These are phyloP conservation scores for Cucurbita moschata DNA, from an alignment of 306 rosid genomes.

Conservation along the genomic window DNA sequence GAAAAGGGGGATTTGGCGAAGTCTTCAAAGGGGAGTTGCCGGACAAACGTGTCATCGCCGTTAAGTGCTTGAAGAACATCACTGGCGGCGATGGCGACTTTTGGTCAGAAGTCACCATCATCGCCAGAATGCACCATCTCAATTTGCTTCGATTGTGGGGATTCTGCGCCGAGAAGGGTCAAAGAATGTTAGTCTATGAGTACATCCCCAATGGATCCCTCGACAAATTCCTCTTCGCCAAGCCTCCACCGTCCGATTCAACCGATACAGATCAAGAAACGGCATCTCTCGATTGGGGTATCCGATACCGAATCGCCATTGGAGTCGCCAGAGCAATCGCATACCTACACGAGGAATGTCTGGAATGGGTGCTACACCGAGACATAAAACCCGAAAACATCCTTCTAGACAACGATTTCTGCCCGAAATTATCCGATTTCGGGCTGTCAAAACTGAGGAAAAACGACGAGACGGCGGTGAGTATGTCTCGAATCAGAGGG, in stretches of 20 bases:
- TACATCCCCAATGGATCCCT: slow-evolving; percentile 62
- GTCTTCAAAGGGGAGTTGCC: slow-evolving; percentile 62
- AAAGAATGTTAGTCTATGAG: slow-evolving; percentile 71
- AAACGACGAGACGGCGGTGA: slow-evolving; percentile 71
- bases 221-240: slow-evolving; percentile 43
- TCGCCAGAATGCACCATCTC: slow-evolving; percentile 91
- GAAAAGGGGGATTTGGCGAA: slow-evolving; percentile 81
- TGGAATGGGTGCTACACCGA: slow-evolving; percentile 89
- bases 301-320: slow-evolving; percentile 61
- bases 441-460: slow-evolving; percentile 65
- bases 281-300: slow-evolving; percentile 49
- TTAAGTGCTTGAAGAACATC: slow-evolving; percentile 62
- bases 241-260: neutral
- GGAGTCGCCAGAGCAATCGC: slow-evolving; percentile 87
- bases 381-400: slow-evolving; percentile 88
- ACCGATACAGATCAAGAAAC: neutral
- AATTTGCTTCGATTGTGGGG: slow-evolving; percentile 91
- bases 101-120: slow-evolving; percentile 86
- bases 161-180: slow-evolving; percentile 76
- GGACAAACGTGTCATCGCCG: slow-evolving; percentile 74
- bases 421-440: slow-evolving; percentile 86
- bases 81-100: slow-evolving; percentile 70
- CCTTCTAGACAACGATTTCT: slow-evolving; percentile 58
- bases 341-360: slow-evolving; percentile 78
- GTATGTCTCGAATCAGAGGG: slow-evolving; percentile 62